These are phyloP conservation scores for Eucalyptus cloeziana DNA, from an alignment of 345 rosid genomes.

Conservation along the genomic window DNA sequence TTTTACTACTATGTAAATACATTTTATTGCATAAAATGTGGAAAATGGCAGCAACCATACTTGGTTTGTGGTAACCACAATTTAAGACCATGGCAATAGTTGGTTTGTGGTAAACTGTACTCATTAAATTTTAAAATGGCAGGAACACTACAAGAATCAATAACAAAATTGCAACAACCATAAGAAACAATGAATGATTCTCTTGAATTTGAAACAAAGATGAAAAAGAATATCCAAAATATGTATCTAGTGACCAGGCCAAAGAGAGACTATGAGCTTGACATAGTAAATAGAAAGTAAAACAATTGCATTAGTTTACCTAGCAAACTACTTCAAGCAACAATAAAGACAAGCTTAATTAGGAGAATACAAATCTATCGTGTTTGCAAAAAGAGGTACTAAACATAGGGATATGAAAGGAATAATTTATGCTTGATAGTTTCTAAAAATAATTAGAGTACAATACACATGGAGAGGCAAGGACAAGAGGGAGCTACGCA, in stretches of 20 bases:
- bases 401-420: neutral
- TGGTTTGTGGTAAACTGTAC: neutral
- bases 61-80: neutral
- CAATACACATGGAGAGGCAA: neutral
- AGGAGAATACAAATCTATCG: neutral
- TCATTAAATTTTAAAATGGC: neutral
- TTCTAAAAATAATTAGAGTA: neutral
- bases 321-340: neutral
- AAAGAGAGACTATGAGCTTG: neutral
- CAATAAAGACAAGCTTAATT: neutral
- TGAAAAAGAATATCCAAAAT: neutral
- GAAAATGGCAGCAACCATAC: too few species aligned
- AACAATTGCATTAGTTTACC: neutral
- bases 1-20: neutral
- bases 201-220: neutral
- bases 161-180: neutral
- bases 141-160: too few species aligned
- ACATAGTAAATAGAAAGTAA: neutral
- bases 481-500: neutral
- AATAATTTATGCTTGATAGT: neutral
- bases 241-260: neutral
- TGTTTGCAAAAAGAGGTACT: neutral
- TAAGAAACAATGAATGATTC: neutral
- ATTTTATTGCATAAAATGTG: neutral
- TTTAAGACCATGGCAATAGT: neutral